These are phyloP conservation scores for Phytophthora tubulina DNA, from an alignment of 352 stramenopile genomes.

Conservation along the genomic window DNA sequence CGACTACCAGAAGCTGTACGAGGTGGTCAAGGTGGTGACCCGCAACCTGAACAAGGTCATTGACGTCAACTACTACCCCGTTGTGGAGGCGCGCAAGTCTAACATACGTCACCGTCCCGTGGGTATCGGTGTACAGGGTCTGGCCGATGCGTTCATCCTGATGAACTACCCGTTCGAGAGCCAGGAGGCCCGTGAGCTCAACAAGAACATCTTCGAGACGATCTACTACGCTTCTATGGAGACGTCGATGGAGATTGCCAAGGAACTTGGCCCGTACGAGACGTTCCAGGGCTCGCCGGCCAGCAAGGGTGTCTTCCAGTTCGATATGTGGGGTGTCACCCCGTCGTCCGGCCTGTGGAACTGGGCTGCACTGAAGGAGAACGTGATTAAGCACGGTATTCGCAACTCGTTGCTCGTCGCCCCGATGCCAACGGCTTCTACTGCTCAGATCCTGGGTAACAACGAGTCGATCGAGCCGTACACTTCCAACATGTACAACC, in stretches of 20 bases:
- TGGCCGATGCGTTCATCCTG: slow-evolving; percentile 98
- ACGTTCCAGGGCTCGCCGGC: slow-evolving; percentile 97
- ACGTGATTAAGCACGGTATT: slow-evolving; percentile 96
- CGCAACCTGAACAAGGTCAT: slow-evolving; percentile 99
- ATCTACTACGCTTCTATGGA: slow-evolving; percentile 98
- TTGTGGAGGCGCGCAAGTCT: slow-evolving; percentile 86
- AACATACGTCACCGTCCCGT: slow-evolving; percentile 99
- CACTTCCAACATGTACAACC: slow-evolving; percentile 99
- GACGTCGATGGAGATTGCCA: slow-evolving; percentile 96
- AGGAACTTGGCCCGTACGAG: slow-evolving; percentile 95
- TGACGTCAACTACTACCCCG: slow-evolving; percentile 99
- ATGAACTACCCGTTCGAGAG: slow-evolving; percentile 98
- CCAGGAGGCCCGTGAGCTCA: slow-evolving; percentile 90
- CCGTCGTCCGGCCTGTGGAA: slow-evolving; percentile 94
- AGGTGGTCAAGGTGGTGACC: slow-evolving; percentile 97
- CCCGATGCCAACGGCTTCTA: slow-evolving; percentile 99
- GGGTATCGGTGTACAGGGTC: slow-evolving; percentile 98
- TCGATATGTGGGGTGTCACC: slow-evolving; percentile 98
- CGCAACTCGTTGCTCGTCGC: slow-evolving; percentile 99
- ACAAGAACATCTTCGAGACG: slow-evolving; percentile 99
- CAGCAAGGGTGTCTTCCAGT: slow-evolving; percentile 98
- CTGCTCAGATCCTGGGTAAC: slow-evolving; percentile 99
- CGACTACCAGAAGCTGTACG: slow-evolving; percentile 97
- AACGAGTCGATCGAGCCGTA: slow-evolving; percentile 99
- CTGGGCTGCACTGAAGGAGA: slow-evolving; percentile 94